Conservation (phyloP, 352 stramenopile species). For the Poterioochromonas sp. region DNA sequence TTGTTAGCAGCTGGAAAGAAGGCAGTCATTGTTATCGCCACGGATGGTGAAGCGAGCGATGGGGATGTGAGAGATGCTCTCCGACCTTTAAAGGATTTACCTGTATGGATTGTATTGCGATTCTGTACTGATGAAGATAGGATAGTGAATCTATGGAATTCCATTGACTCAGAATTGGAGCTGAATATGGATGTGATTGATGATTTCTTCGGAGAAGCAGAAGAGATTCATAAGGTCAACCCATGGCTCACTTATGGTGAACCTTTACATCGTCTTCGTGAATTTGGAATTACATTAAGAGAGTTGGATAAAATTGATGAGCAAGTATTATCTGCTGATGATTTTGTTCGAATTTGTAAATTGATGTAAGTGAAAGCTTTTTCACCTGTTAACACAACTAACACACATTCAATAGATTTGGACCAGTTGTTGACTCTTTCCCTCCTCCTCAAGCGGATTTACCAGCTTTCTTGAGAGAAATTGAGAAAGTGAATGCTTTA, state of each 20-base stretch:
- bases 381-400: no score
- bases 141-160: slow-evolving; percentile 58
- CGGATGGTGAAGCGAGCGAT: slow-evolving; percentile 36
- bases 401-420: neutral
- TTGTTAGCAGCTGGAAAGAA: slow-evolving; percentile 3
- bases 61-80: slow-evolving; percentile 19
- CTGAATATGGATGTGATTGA: slow-evolving; percentile 59
- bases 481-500: neutral
- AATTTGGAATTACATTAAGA: slow-evolving; percentile 53
- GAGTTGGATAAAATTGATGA: slow-evolving; percentile 60
- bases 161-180: slow-evolving; percentile 55
- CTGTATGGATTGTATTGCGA: slow-evolving; percentile 57
- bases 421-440: neutral
- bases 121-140: slow-evolving; percentile 59
- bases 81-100: slow-evolving; percentile 40
- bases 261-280: slow-evolving; percentile 53
- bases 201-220: slow-evolving; percentile 53
- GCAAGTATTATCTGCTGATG: neutral
- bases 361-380: no score
- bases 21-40: slow-evolving; percentile 31
- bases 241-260: slow-evolving; percentile 56
- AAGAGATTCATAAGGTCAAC: slow-evolving; percentile 52
- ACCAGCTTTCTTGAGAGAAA: neutral
- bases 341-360: neutral
- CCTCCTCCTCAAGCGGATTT: neutral